Base-by-base conservation (phyloP, 2,329 filamentous ascomycete species). In the Pyrenophora graminea region DNA sequence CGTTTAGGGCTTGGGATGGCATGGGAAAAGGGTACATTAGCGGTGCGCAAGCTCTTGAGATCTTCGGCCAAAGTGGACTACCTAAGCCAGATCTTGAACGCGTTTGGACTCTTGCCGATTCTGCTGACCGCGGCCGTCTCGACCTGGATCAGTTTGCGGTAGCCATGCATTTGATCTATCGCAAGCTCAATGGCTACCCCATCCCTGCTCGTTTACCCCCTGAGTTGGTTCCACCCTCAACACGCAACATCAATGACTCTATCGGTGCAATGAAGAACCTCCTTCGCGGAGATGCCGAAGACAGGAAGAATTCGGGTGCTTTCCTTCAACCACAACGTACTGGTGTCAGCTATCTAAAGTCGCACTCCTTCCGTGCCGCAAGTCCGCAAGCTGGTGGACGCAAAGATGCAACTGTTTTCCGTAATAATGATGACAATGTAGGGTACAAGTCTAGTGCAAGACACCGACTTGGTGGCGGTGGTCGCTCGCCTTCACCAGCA, bases 71-170 rank as follows among this genome's bases (percentile, higher is more conserved):
- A 73, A 97, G 92, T 77, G 94, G 94, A 36, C 79, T 99, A 25
- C 90, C 94, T 40, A 95, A 95, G 74, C 80, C 87, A 21, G 94
- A 97, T 63, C 79, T 99, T 32, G 94, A 97, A 74, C 84, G 88
- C 27, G 87, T 97, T 43, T 99, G 94, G 94, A 97, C 94, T 8
- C 79, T 99, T 51, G 88, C 93, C 3, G 94, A 99, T 70, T 88
- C 92, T 27, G 88, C 92, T 58, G 97, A 99, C 74, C 94, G 94
- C 72, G 94, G 94, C 15, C 88, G 92, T 48, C 82, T 99, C 25
- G 92, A 99, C 66, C 84, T 97, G 67, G 94, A 99, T 70, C 94
- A 99, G 69, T 99, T 99, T 69, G 92, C 94, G 7, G 93, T 99
- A 45, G 91, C 92, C 8, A 99, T 99, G 94, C 94, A 99, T 81